A percentile compares a stretch with the other conserved stretches of the same genome.
These are phyloP conservation scores for Agrostemma githago DNA, from an alignment of 148 eudicot genomes.

Conservation along the genomic window DNA sequence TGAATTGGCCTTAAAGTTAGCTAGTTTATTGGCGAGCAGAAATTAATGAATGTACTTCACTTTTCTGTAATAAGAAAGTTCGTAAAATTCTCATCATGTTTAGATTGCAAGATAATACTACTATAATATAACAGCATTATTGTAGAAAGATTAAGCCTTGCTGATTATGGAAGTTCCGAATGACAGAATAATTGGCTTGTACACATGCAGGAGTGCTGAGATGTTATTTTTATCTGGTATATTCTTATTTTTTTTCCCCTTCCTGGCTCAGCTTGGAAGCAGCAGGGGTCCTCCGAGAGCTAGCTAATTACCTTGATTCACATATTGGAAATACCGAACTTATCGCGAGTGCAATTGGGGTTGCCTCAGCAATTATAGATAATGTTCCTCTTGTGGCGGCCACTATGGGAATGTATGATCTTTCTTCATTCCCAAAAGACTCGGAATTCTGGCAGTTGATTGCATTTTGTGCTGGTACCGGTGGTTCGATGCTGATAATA, in stretches of 20 bases:
- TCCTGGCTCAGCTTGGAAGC: slow-evolving; percentile 65
- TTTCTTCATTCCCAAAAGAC: slow-evolving; percentile 72
- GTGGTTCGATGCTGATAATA: slow-evolving; percentile 92
- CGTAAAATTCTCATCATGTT: background rate
- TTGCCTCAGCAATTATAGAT: slow-evolving; percentile 84
- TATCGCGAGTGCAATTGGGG: slow-evolving; percentile 86
- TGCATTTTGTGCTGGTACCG: slow-evolving; percentile 93
- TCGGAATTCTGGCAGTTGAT: slow-evolving; percentile 93
- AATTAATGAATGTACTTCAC: background rate
- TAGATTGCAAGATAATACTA: background rate
- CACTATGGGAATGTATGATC: slow-evolving; percentile 97
- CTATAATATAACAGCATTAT: background rate
- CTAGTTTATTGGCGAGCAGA: background rate
- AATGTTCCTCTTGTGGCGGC: slow-evolving; percentile 98
- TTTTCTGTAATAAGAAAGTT: background rate
- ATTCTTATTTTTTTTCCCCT: slow-evolving; percentile 5
- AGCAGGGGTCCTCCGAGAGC: slow-evolving; percentile 81
- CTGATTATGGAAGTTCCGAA: background rate
- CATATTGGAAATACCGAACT: slow-evolving; percentile 66
- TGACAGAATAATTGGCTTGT: background rate
- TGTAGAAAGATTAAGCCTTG: background rate
- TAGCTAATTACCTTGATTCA: slow-evolving; percentile 91
- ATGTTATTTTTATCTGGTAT: background rate
- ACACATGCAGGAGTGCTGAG: background rate
- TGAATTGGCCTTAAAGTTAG: background rate